Conservation (phyloP, 2,329 filamentous ascomycete genomes). For the Aspergillus viridinutans region DNA sequence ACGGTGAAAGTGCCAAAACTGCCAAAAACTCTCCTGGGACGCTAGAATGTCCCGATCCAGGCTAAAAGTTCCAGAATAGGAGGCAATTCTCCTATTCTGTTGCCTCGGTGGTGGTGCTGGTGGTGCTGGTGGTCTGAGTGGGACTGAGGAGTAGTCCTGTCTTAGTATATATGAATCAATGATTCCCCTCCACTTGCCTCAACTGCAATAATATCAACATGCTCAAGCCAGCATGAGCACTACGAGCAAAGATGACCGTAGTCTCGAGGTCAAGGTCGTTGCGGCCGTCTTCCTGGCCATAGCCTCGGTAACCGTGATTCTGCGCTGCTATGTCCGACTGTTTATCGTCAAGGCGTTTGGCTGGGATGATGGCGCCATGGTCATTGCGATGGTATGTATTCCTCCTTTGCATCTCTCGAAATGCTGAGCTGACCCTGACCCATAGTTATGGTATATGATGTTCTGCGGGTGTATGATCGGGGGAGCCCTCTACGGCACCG, state of each 20-base stretch:
- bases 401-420: no score
- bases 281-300: conserved; percentile 27
- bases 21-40: no score
- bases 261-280: conserved; percentile 19
- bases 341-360: conserved; percentile 30
- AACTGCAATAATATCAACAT: background rate
- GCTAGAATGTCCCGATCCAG: no score
- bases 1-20: no score
- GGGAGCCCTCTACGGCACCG: conserved; percentile 28
- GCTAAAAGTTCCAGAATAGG: no score
- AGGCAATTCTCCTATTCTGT: background rate
- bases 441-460: conserved; percentile 23
- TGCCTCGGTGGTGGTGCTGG: background rate
- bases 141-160: background rate
- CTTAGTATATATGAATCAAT: background rate
- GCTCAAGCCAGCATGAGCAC: conserved; percentile 12
- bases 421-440: no score
- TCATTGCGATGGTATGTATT: conserved; percentile 23
- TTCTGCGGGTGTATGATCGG: conserved; percentile 29
- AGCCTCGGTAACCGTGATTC: conserved; percentile 22
- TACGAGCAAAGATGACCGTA: conserved; percentile 16
- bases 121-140: no score
- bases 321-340: conserved; percentile 31
- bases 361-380: conserved; percentile 31
- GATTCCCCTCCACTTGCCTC: background rate